Percentiles rank a stretch among this genome's conserved stretches.
Evolutionary conservation across 2,329 filamentous ascomycete species (phyloP).

Genomic region (Diaporthe sp.): DNA sequence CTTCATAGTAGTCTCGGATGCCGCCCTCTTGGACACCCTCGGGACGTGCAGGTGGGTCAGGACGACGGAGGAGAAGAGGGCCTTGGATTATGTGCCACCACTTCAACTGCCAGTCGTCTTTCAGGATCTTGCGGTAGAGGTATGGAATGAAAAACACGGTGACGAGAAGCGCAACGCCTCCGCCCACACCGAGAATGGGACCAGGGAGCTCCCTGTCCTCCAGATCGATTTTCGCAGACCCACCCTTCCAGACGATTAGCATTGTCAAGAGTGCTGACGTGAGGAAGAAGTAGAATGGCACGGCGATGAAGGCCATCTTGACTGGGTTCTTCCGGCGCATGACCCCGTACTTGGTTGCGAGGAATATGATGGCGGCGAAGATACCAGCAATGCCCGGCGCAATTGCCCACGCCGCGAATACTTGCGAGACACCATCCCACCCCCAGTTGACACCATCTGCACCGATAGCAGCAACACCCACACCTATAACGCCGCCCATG

Average conservation of each 20-base stretch:
- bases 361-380: conserved; percentile 68
- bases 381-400: conserved; percentile 66
- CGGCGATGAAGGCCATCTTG: conserved; percentile 62
- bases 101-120: conserved; percentile 71
- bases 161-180: conserved; percentile 62
- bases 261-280: conserved; percentile 68
- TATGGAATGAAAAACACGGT: conserved; percentile 69
- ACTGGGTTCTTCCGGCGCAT: conserved; percentile 66
- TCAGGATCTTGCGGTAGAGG: conserved; percentile 68
- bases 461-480: conserved; percentile 69
- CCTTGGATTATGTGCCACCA: conserved; percentile 66
- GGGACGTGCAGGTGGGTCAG: conserved; percentile 57
- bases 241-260: conserved; percentile 71
- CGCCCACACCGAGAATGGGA: conserved; percentile 66
- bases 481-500: conserved; percentile 70
- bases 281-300: conserved; percentile 70
- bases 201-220: conserved; percentile 62
- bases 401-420: conserved; percentile 72
- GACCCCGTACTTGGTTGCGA: conserved; percentile 68
- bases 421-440: conserved; percentile 67
- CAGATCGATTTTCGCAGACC: conserved; percentile 59
- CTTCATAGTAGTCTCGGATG: conserved; percentile 68
- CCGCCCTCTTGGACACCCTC: conserved; percentile 52
- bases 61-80: conserved; percentile 63
- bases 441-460: conserved; percentile 66